phyloP scores from a whole-genome alignment of 1,139 yeast species.

The Lodderomyces jiufengensis region DNA sequence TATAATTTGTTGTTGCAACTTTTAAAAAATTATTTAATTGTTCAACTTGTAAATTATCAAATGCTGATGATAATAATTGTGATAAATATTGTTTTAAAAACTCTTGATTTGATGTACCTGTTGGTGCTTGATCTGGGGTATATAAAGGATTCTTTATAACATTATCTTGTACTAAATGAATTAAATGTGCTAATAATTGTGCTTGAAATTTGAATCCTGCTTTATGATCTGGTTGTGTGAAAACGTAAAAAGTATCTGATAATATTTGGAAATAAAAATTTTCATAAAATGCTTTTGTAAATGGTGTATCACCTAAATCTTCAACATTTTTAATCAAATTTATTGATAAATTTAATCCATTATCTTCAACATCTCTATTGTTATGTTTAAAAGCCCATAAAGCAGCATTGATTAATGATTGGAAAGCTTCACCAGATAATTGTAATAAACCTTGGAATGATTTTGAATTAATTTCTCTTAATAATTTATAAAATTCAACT shows the following conservation, averaged over 20 bases:
- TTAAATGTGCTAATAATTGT: slow-evolving; percentile 75
- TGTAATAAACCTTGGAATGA: slow-evolving; percentile 84
- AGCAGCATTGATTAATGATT: slow-evolving; percentile 86
- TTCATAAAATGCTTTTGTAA: slow-evolving; percentile 83
- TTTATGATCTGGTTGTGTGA: slow-evolving; percentile 96
- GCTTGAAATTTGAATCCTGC: slow-evolving; percentile 92
- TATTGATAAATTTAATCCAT: slow-evolving; percentile 76
- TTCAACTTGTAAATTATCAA: slow-evolving; percentile 82
- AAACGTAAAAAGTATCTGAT: slow-evolving; percentile 86
- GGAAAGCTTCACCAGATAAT: slow-evolving; percentile 90
- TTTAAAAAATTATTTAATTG: slow-evolving; percentile 80
- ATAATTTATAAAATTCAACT: slow-evolving; percentile 87
- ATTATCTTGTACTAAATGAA: slow-evolving; percentile 77
- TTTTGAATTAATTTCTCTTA: slow-evolving; percentile 81
- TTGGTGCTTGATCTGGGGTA: slow-evolving; percentile 67
- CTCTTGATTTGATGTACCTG: slow-evolving; percentile 76
- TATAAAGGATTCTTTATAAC: slow-evolving; percentile 77
- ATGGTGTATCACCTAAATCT: slow-evolving; percentile 67
- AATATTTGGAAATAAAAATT: slow-evolving; percentile 86
- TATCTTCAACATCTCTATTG: slow-evolving; percentile 91
- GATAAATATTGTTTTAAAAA: slow-evolving; percentile 81
- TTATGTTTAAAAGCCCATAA: slow-evolving; percentile 98
- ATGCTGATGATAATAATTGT: slow-evolving; percentile 77
- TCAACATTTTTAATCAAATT: slow-evolving; percentile 89
- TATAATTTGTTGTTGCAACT: slow-evolving; percentile 71